Conservation (phyloP, 1,139 yeast species). For the Blastobotrys indianensis region DNA sequence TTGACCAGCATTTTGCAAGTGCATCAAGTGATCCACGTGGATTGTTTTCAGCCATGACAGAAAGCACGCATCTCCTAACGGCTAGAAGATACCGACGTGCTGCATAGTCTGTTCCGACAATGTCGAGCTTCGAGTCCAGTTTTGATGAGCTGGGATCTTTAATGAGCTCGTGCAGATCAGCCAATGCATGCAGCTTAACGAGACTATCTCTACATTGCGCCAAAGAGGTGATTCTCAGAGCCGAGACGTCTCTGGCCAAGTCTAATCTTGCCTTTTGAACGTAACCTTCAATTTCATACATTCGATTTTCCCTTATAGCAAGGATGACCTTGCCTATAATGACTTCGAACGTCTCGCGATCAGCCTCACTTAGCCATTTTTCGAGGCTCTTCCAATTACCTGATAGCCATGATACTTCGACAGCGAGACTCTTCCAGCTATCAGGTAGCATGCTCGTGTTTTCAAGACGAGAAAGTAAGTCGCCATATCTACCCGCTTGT, state of each 20-base stretch:
- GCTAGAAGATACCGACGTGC: slow-evolving; percentile 35
- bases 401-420: slow-evolving; percentile 66
- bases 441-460: slow-evolving; percentile 14
- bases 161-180: slow-evolving; percentile 45
- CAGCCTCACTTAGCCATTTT: slow-evolving; percentile 47
- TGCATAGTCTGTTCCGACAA: slow-evolving; percentile 33
- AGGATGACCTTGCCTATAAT: slow-evolving; percentile 59
- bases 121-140: slow-evolving; percentile 30
- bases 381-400: slow-evolving; percentile 50
- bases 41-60: slow-evolving; percentile 45
- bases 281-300: slow-evolving; percentile 34
- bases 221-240: slow-evolving; percentile 57
- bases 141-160: slow-evolving; percentile 19
- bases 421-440: slow-evolving; percentile 48
- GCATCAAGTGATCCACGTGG: slow-evolving; percentile 36
- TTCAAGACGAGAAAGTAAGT: slow-evolving; percentile 33
- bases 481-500: slow-evolving; percentile 54
- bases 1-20: slow-evolving; percentile 50
- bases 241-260: slow-evolving; percentile 57
- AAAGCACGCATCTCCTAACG: slow-evolving; percentile 28
- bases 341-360: slow-evolving; percentile 44
- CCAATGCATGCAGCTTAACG: slow-evolving; percentile 63
- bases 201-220: slow-evolving; percentile 51
- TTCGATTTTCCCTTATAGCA: slow-evolving; percentile 37
- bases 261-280: slow-evolving; percentile 48